Conservation (phyloP, 2,329 filamentous ascomycete species). For the Colletotrichum spaethianum region DNA sequence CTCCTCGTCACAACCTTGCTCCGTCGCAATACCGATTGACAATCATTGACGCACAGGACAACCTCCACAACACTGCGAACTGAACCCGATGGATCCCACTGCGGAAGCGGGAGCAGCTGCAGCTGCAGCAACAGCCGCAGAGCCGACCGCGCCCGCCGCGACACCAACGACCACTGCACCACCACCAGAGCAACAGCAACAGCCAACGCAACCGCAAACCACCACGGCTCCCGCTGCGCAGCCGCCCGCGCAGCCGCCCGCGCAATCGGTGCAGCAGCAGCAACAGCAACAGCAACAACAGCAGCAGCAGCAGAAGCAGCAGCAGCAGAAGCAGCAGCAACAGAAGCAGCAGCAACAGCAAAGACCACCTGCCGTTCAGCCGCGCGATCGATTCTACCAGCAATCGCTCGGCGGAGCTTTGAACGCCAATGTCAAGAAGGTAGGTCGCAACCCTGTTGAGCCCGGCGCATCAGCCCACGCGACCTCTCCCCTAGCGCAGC, state of each 20-base stretch:
- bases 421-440: conserved; percentile 78
- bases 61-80: conserved; percentile 9
- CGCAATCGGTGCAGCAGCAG: conserved; percentile 41
- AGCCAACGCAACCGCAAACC: conserved; percentile 20
- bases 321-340: conserved; percentile 30
- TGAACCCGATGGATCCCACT: conserved; percentile 33
- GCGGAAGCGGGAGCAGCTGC: conserved; percentile 31
- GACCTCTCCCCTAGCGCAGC: not conserved
- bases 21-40: not conserved
- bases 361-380: conserved; percentile 44
- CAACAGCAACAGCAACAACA: not conserved
- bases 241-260: conserved; percentile 21
- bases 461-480: conserved; percentile 39
- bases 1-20: not conserved
- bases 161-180: conserved; percentile 3
- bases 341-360: conserved; percentile 31
- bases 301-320: not conserved
- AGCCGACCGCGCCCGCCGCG: conserved; percentile 23
- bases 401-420: conserved; percentile 78
- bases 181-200: conserved; percentile 22
- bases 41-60: not conserved
- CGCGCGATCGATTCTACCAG: conserved; percentile 69
- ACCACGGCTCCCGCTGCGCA: conserved; percentile 22
- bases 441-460: conserved; percentile 54
- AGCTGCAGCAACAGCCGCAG: conserved; percentile 24